Conservation (phyloP, 352 stramenopile species). For the Thalassiosira exigua region DNA sequence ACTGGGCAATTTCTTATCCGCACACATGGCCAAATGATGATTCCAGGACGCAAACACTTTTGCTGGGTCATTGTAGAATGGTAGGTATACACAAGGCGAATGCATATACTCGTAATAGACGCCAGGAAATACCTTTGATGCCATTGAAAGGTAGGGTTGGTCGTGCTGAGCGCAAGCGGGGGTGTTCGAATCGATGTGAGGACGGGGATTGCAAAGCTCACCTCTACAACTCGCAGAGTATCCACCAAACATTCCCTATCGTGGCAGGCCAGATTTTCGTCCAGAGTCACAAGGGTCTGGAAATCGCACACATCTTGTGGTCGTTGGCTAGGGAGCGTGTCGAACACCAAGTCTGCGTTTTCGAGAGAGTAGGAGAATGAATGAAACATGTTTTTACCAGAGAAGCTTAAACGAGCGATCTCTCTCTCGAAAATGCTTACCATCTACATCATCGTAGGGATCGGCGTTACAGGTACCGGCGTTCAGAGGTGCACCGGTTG, state of each 20-base stretch:
- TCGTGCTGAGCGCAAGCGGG: too few relatives aligned
- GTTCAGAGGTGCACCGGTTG: conserved; percentile 6
- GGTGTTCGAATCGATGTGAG: too few relatives aligned
- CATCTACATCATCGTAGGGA: conserved; percentile 49
- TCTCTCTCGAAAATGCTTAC: too few relatives aligned
- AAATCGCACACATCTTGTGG: conserved; percentile 53
- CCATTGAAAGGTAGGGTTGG: too few relatives aligned
- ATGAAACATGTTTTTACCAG: background rate
- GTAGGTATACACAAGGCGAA: conserved; percentile 48
- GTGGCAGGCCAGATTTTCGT: conserved; percentile 49
- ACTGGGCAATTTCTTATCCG: conserved; percentile 43
- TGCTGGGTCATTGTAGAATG: conserved; percentile 42
- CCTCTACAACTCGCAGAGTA: conserved; percentile 38
- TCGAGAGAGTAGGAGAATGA: background rate
- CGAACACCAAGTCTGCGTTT: conserved; percentile 31
- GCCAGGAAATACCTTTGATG: conserved; percentile 4
- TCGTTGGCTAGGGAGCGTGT: conserved; percentile 33
- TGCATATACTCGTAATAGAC: conserved; percentile 55
- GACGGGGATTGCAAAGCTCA: too few relatives aligned
- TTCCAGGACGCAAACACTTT: conserved; percentile 41
- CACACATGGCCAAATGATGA: conserved; percentile 38
- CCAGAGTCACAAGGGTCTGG: conserved; percentile 35
- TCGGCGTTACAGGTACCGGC: conserved; percentile 6
- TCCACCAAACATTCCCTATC: conserved; percentile 66
- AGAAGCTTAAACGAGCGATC: too few relatives aligned